Percentiles rank a stretch among this genome's conserved stretches.
phyloP scores from a whole-genome alignment of 2,329 filamentous ascomycete species.

The Drechslera avenae region DNA sequence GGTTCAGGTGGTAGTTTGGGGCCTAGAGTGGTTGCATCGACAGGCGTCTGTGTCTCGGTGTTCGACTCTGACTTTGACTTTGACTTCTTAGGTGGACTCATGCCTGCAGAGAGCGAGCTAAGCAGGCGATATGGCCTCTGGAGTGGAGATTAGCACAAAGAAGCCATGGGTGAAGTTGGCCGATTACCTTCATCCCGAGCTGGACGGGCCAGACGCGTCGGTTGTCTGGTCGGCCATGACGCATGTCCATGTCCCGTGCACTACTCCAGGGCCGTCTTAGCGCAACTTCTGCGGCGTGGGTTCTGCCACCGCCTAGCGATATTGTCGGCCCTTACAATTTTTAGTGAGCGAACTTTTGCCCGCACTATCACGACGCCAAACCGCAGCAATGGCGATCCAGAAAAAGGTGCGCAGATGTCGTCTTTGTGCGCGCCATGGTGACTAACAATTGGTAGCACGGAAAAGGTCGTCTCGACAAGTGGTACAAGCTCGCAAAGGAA shows the following conservation, averaged over 20 bases:
- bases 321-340: constrained; percentile 21
- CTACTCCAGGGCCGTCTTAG: constrained; percentile 5
- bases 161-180: constrained; percentile 11
- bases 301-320: constrained; percentile 28
- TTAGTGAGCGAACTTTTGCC: constrained; percentile 28
- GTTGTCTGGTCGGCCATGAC: constrained; percentile 22
- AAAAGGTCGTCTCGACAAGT: constrained; percentile 98
- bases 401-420: constrained; percentile 69
- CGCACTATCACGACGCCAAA: constrained; percentile 22
- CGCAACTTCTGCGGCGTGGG: constrained; percentile 8
- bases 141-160: constrained; percentile 11
- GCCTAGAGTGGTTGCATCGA: constrained; percentile 15
- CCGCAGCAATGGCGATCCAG: constrained; percentile 80
- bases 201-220: constrained; percentile 15
- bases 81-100: constrained; percentile 51
- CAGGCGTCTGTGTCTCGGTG: no score
- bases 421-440: no score
- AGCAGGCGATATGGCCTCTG: constrained; percentile 29
- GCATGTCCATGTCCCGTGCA: constrained; percentile 23
- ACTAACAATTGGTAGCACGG: constrained; percentile 65
- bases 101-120: constrained; percentile 26
- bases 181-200: constrained; percentile 26
- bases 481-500: constrained; percentile 98
- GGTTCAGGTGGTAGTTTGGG: constrained; percentile 18
- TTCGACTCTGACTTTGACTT: constrained; percentile 48